Evolutionary conservation across 176 grass and related monocot genomes (phyloP).

Genomic region (Raddia distichophylla): DNA sequence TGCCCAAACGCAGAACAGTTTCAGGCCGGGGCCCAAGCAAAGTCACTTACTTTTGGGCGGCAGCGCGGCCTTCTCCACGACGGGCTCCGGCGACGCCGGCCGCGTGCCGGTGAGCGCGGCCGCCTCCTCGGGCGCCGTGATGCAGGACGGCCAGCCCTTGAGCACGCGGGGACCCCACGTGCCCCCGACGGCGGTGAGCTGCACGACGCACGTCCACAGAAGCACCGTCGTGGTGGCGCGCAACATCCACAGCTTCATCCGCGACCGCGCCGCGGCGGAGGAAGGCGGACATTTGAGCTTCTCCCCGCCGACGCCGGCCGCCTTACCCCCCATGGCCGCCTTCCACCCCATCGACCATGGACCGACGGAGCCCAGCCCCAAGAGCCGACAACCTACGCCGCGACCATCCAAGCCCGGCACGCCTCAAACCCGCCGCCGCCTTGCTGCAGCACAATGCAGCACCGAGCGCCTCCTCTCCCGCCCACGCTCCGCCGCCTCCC

Average conservation of each 20-base stretch:
- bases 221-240: constrained; percentile 62
- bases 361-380: neutral
- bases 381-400: neutral
- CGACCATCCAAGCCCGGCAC: neutral
- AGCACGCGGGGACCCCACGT: constrained; percentile 77
- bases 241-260: constrained; percentile 76
- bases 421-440: constrained; percentile 19
- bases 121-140: constrained; percentile 48
- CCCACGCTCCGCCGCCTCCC: neutral
- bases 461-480: neutral
- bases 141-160: constrained; percentile 75
- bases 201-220: constrained; percentile 79
- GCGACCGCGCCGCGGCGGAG: constrained; percentile 48
- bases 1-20: constrained; percentile 13
- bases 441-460: constrained; percentile 39
- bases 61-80: constrained; percentile 52
- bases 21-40: neutral
- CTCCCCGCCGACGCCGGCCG: constrained; percentile 24
- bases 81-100: neutral
- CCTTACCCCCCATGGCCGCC: constrained; percentile 44
- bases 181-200: constrained; percentile 73
- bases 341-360: constrained; percentile 59
- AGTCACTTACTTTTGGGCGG: constrained; percentile 77
- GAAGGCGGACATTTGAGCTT: constrained; percentile 52
- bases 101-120: neutral